Evolutionary conservation across 306 rosid genomes (phyloP).

Genomic region (Cyclanthera cordifolia): DNA sequence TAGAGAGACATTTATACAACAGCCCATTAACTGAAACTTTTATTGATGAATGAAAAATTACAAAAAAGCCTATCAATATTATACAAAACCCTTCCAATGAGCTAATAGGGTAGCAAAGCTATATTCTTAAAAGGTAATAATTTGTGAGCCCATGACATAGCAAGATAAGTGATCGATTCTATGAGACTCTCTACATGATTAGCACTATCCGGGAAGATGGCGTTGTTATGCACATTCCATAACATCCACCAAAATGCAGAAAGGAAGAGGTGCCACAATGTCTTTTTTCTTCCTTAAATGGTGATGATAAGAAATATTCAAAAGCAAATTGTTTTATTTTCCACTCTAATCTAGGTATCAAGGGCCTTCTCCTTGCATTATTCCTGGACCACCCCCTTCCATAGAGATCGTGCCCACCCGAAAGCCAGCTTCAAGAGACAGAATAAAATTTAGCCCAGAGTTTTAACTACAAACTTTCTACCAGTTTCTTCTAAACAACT

Average conservation of each 20-base stretch:
- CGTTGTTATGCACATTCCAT: too few species aligned
- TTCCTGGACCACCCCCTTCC: neutral
- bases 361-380: neutral
- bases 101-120: too few species aligned
- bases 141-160: too few species aligned
- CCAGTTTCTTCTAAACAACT: neutral
- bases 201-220: too few species aligned
- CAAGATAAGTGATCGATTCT: too few species aligned
- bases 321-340: neutral
- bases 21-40: neutral
- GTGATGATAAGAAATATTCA: neutral
- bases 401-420: neutral
- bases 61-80: too few species aligned
- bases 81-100: too few species aligned
- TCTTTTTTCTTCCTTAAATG: neutral
- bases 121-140: too few species aligned
- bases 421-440: constrained; percentile 5
- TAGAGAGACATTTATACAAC: neutral
- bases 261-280: too few species aligned
- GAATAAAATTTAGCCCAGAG: neutral
- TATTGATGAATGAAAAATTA: too few species aligned
- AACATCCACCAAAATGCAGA: too few species aligned
- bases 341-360: neutral
- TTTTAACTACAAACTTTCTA: neutral
- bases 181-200: too few species aligned